A percentile compares a stretch with the other conserved stretches of the same genome.
phyloP scores from a whole-genome alignment of 1,284 basidiomycete species.

The Stereum hirsutum region DNA sequence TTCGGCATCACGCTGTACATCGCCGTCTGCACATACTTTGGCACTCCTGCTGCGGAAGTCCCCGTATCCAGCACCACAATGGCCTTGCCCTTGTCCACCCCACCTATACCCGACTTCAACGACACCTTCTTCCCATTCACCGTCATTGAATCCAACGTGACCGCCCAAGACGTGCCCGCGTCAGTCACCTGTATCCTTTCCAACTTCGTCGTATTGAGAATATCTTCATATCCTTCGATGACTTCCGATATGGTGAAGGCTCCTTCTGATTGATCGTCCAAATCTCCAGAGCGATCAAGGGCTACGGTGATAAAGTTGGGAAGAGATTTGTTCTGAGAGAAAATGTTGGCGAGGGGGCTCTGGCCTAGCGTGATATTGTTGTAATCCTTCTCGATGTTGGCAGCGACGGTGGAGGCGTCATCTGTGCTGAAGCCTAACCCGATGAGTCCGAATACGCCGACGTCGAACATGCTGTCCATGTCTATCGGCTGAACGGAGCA shows the following conservation, averaged over 20 bases:
- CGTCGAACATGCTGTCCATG: too few relatives aligned
- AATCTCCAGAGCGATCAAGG: conserved; percentile 17
- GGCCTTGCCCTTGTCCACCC: conserved; percentile 17
- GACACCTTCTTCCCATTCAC: conserved; percentile 19
- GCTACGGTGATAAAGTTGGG: conserved; percentile 20
- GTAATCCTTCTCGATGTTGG: too few relatives aligned
- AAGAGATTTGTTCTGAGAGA: conserved; percentile 15
- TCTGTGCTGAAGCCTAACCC: too few relatives aligned
- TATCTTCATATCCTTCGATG: conserved; percentile 14
- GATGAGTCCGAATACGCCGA: too few relatives aligned
- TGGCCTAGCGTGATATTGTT: conserved; percentile 11
- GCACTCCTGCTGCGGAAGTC: conserved; percentile 20
- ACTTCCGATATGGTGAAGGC: conserved; percentile 22
- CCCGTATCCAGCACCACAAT: conserved; percentile 23
- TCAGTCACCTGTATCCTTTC: neutral
- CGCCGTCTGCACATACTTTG: conserved; percentile 17
- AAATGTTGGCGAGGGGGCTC: conserved; percentile 17
- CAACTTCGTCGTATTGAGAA: conserved; percentile 13
- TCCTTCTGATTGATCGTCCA: conserved; percentile 16
- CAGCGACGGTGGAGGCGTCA: too few relatives aligned
- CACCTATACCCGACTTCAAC: conserved; percentile 18
- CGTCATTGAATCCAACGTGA: conserved; percentile 19
- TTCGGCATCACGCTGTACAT: conserved; percentile 21
- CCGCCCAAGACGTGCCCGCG: conserved; percentile 15
- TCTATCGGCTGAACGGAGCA: too few relatives aligned